Evolutionary conservation across 257 asterid genomes (phyloP), one percentile per base, ranked within the genome.

Genomic region (Lycium barbarum): DNA sequence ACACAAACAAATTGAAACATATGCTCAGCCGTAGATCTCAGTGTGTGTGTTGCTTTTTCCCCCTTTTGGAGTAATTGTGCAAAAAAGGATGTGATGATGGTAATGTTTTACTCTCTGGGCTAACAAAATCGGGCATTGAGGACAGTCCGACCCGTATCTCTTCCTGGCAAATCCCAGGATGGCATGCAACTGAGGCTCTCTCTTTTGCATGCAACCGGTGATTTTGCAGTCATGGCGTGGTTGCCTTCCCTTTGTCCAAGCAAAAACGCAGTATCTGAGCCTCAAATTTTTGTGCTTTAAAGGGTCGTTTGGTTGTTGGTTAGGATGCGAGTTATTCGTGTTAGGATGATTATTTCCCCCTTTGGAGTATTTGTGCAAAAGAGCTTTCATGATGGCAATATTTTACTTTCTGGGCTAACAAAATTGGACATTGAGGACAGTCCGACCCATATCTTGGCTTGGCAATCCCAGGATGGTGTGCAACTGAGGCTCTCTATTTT

Each of bases 151-250:
- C 79, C 55, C 17, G 17, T 71, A 18, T 71, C 55, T 15, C 18
- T 54, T 54, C 33, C 40, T 38, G 79, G 79, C 4, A 1, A 71
- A 71, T 71, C 79, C 79, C 55, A 18, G 55, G 79, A 71, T 71
- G 35, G 79, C 55, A 15, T 40, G 55, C 79, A 71, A 38, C 33
- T 71, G 79, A 71, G 54, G 79, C 79, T 51, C 47, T 20, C 14
- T 17, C 54, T 73, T 36, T 61, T 57, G 53, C 51, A 35, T 78
- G 86, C 86, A 79, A 83, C 84, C 7, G 88, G 81, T 67, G 33
- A 47, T 6, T 72, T 86, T 40, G 88, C 86, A 86, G 84, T 82
- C 86, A 83, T 79, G 86, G 83, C 38, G 71, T 72, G 9, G 73
- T 53, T 58, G 33, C 45, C 20, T 55, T 78, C 86, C 57, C 84